Conservation (phyloP, 495 filamentous ascomycete species). For the Aspergillus hancockii region DNA sequence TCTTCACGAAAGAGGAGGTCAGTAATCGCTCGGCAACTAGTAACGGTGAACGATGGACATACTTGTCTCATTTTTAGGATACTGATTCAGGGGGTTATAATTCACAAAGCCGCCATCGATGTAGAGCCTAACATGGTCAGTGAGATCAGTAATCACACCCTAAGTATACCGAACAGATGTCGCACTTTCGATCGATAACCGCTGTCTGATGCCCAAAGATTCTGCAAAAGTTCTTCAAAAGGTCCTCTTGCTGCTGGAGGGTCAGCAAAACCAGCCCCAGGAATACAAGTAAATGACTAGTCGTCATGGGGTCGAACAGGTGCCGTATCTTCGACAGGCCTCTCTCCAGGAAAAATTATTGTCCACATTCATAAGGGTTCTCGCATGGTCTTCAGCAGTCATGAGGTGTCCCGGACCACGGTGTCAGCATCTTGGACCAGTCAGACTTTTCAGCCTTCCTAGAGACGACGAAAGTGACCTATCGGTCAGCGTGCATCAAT, state of each 20-base stretch:
- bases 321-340: too few species aligned
- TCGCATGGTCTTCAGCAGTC: too few species aligned
- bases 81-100: slow-evolving; percentile 9
- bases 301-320: neutral
- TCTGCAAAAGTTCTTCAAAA: slow-evolving; percentile 11
- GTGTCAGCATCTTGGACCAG: too few species aligned
- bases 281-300: neutral
- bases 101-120: slow-evolving; percentile 15
- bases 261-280: slow-evolving; percentile 1
- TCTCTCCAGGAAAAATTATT: too few species aligned
- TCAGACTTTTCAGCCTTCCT: too few species aligned
- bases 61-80: slow-evolving; percentile 16
- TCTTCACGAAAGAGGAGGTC: too few species aligned
- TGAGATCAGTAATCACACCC: neutral
- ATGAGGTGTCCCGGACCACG: too few species aligned
- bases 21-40: too few species aligned
- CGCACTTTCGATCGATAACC: slow-evolving; percentile 14
- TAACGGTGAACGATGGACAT: neutral
- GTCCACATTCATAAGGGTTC: too few species aligned
- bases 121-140: slow-evolving; percentile 9
- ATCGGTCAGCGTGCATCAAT: too few species aligned
- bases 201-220: slow-evolving; percentile 10
- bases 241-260: slow-evolving; percentile 5
- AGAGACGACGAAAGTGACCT: too few species aligned
- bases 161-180: neutral